A percentile compares a stretch with the other conserved stretches of the same genome.
phyloP scores from a whole-genome alignment of 257 asterid genomes.

The Gentiana macrophylla region DNA sequence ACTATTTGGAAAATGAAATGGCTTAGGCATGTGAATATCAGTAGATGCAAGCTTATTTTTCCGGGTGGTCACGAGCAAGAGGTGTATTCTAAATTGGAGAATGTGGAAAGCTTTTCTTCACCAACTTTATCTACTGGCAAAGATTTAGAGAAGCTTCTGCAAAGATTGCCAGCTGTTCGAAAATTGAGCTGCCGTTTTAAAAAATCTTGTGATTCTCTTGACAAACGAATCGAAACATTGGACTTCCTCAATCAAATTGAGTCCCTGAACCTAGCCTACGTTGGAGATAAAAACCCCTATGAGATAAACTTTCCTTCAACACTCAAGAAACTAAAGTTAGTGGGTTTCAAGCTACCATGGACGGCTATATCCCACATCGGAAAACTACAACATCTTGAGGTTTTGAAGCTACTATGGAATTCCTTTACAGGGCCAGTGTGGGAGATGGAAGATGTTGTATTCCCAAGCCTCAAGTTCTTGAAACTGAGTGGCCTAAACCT shows the following conservation, averaged over 20 bases:
- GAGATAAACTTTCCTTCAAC: background rate
- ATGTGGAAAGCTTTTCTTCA: background rate
- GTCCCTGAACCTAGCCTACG: background rate
- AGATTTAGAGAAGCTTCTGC: background rate
- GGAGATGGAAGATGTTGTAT: background rate
- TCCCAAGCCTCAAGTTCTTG: background rate
- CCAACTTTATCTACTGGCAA: too few relatives aligned
- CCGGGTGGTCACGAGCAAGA: too few relatives aligned
- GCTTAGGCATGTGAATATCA: background rate
- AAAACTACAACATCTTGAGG: slow-evolving; percentile 1
- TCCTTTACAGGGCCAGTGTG: background rate
- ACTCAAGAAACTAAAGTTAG: background rate
- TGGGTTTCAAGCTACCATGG: background rate
- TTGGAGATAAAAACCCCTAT: background rate
- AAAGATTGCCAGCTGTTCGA: background rate
- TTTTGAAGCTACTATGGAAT: background rate
- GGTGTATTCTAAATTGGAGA: background rate
- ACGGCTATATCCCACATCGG: background rate
- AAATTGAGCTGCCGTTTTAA: background rate
- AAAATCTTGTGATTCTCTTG: too few relatives aligned
- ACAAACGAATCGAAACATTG: background rate
- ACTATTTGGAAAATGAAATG: background rate
- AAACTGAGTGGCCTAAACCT: background rate
- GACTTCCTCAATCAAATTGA: background rate
- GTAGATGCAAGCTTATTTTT: background rate